Base-by-base conservation (phyloP, 208 protist species). In the Trypanosoma vivax region DNA sequence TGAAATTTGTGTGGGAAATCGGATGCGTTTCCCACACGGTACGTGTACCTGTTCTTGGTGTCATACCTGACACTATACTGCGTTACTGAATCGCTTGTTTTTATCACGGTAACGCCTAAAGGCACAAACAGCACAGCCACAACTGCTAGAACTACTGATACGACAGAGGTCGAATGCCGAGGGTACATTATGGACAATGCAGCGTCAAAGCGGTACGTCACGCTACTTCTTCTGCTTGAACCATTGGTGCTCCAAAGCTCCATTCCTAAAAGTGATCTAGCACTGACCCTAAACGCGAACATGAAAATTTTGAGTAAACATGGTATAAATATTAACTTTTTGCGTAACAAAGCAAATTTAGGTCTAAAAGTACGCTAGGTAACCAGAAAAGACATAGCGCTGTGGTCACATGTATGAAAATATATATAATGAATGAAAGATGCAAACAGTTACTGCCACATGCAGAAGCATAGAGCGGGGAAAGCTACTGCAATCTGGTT, bases 21-120 rank as follows among this genome's bases (percentile, higher is more conserved):
- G 30, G n/a, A 31, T 31, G 19, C 18, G 27, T 18, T 18, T 30
- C 45, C 55, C 43, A 61, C 28, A 0, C 27, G 38, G 33, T 61
- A 59, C 5, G 30, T 53, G 41, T 59, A 68, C 14, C 61, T 55
- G n/a, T 63, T 70, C 9, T 43, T 23, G 14, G 55, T 24, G 29
- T 63, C 54, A 40, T 70, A 63, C 13, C 63, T 59, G 0, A 70
- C 19, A 18, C 25, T 33, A 14, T 50, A 4, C 29, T 62, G 45
- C 50, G 61, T 37, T 46, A 62, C 13, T 33, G 16, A 9, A 28
- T 70, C 52, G 27, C 63, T 63, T 13, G 25, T 39, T 37, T 48
- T 47, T 29, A 70, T 56, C 25, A 63, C 23, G 53, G 50, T 13
- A 30, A 53, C 39, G 7, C 54, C 63, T 40, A 63, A 25, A 3